phyloP scores from a whole-genome alignment of 2,329 filamentous ascomycete species.

The Fusarium subtropicale region DNA sequence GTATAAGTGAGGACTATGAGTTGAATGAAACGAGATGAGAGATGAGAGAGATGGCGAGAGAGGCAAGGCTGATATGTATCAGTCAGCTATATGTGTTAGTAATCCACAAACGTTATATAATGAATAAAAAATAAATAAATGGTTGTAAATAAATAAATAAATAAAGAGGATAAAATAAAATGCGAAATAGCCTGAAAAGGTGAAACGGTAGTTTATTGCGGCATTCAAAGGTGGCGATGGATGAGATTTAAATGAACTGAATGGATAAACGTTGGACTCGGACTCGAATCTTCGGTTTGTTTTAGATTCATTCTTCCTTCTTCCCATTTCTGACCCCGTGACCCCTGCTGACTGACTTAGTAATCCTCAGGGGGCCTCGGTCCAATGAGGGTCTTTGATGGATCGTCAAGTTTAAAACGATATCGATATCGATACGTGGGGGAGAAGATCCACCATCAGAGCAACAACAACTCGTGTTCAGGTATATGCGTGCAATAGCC shows the following conservation, averaged over 20 bases:
- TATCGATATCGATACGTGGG: conserved; percentile 1
- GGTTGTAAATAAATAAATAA: background rate
- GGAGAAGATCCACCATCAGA: conserved; percentile 6
- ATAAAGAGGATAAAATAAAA: background rate
- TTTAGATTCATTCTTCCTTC: conserved; percentile 27
- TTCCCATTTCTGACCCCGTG: conserved; percentile 28
- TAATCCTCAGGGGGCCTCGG: conserved; percentile 2
- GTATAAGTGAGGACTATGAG: conserved; percentile 7
- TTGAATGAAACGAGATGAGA: background rate
- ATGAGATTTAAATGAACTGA: conserved; percentile 21
- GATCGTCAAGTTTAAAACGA: background rate
- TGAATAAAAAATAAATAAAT: background rate
- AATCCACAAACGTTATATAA: too few relatives aligned
- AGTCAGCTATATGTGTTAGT: background rate
- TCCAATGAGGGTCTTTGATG: background rate
- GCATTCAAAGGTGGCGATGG: conserved; percentile 9
- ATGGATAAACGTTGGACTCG: conserved; percentile 18
- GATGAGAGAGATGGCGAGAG: background rate
- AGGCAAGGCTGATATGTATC: background rate
- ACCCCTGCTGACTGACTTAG: conserved; percentile 15
- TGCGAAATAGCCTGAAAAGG: background rate
- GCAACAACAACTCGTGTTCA: background rate
- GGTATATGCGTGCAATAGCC: conserved; percentile 9
- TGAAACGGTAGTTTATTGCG: conserved; percentile 4
- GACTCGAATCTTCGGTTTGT: conserved; percentile 28